phyloP scores from a whole-genome alignment of 768 basidiomycete genomes.

The Leccinum incarnatum region DNA sequence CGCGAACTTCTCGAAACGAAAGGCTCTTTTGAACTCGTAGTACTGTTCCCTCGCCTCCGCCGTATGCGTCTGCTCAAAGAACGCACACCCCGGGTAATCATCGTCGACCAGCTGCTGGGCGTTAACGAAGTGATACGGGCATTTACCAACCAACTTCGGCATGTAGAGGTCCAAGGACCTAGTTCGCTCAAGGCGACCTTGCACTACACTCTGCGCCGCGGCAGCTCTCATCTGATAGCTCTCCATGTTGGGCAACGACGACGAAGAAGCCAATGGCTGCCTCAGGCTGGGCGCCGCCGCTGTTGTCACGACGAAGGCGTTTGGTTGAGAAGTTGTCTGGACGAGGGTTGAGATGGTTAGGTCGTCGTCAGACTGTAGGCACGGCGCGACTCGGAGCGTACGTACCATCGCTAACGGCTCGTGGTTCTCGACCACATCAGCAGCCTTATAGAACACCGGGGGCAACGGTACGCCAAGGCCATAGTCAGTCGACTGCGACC shows the following conservation, averaged over 20 bases:
- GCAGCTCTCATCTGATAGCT: not conserved
- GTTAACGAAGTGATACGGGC: constrained; percentile 8
- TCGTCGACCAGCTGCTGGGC: not conserved
- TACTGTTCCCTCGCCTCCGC: not conserved
- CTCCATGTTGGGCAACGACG: not conserved
- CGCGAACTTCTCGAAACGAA: not conserved
- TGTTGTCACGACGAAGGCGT: too few relatives aligned
- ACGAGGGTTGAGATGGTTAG: too few relatives aligned
- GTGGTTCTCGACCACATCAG: too few relatives aligned
- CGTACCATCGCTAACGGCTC: too few relatives aligned
- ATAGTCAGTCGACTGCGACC: too few relatives aligned
- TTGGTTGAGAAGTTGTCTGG: too few relatives aligned
- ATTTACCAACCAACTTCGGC: not conserved
- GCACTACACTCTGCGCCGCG: not conserved
- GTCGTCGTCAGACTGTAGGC: too few relatives aligned
- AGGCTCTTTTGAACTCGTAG: not conserved
- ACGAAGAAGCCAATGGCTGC: too few relatives aligned
- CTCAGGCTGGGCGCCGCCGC: too few relatives aligned
- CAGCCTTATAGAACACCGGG: too few relatives aligned
- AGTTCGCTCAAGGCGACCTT: not conserved
- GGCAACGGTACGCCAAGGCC: too few relatives aligned
- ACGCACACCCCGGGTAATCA: not conserved
- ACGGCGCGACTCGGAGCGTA: too few relatives aligned
- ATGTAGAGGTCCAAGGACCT: constrained; percentile 4
- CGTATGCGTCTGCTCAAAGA: not conserved